Percentiles rank a stretch among this genome's conserved stretches.
Evolutionary conservation across 495 filamentous ascomycete species (phyloP).

Genomic region (Xylaria telfairii): DNA sequence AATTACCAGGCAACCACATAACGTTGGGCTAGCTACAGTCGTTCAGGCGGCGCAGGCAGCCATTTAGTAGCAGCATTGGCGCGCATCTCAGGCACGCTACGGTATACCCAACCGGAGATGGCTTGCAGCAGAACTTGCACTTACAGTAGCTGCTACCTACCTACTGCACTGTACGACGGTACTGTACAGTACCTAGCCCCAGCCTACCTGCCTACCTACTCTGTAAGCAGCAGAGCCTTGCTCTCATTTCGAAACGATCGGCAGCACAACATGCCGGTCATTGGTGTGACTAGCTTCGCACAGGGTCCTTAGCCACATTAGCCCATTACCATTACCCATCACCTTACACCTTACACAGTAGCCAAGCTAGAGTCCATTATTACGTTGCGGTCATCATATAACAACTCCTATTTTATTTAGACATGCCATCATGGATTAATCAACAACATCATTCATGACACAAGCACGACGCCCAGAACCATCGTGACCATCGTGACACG

Average conservation of each 20-base stretch:
- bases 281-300: constrained; percentile 2
- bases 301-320: constrained; percentile 2
- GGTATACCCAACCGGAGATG: neutral
- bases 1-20: constrained; percentile 3
- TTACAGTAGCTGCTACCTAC: neutral
- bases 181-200: neutral
- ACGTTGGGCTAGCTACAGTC: neutral
- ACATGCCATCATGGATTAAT: neutral
- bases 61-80: neutral
- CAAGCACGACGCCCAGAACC: neutral
- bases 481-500: neutral
- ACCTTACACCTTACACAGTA: too few species aligned
- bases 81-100: neutral
- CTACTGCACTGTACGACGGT: neutral
- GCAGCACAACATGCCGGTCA: constrained; percentile 1
- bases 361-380: neutral
- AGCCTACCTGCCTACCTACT: too few species aligned
- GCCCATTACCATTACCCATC: too few species aligned
- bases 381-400: neutral
- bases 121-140: neutral
- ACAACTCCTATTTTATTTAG: constrained; percentile 16
- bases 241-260: constrained; percentile 18
- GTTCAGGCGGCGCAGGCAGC: constrained; percentile 6
- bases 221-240: too few species aligned
- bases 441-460: neutral